Percentiles rank a stretch among this genome's conserved stretches.
These are phyloP conservation scores for Aspergillus caelatus DNA, from an alignment of 2,329 filamentous ascomycete species.

Conservation along the genomic window DNA sequence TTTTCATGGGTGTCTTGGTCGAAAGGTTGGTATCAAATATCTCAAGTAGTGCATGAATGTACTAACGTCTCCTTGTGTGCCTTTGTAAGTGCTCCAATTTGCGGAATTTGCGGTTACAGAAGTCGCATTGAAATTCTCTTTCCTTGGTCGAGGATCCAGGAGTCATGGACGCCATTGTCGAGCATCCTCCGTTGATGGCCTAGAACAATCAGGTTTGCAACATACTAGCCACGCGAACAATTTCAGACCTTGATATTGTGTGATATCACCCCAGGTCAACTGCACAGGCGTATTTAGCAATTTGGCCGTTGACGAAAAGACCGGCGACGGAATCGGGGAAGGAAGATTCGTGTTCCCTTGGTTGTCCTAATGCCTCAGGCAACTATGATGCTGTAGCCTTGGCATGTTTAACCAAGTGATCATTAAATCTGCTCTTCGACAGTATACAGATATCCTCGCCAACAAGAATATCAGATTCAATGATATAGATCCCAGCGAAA, in stretches of 20 bases:
- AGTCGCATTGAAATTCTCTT: background rate
- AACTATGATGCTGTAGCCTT: background rate
- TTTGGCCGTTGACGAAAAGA: background rate
- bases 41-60: background rate
- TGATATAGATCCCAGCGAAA: too few species aligned
- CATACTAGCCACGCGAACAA: background rate
- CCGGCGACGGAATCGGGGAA: background rate
- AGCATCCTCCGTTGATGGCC: background rate
- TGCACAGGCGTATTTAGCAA: background rate
- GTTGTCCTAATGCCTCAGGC: background rate
- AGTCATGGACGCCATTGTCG: background rate
- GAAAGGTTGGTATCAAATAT: background rate
- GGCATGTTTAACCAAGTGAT: background rate
- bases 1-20: background rate
- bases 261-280: background rate
- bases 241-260: background rate
- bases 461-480: too few species aligned
- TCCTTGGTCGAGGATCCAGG: background rate
- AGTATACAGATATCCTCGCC: too few species aligned
- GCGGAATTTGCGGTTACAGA: background rate
- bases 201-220: background rate
- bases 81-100: background rate
- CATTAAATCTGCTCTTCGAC: background rate
- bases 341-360: background rate
- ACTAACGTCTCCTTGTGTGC: background rate